A percentile compares a stretch with the other conserved stretches of the same genome.
These are phyloP conservation scores for Fonsecaea monophora DNA, from an alignment of 2,329 filamentous ascomycete genomes.

Conservation along the genomic window DNA sequence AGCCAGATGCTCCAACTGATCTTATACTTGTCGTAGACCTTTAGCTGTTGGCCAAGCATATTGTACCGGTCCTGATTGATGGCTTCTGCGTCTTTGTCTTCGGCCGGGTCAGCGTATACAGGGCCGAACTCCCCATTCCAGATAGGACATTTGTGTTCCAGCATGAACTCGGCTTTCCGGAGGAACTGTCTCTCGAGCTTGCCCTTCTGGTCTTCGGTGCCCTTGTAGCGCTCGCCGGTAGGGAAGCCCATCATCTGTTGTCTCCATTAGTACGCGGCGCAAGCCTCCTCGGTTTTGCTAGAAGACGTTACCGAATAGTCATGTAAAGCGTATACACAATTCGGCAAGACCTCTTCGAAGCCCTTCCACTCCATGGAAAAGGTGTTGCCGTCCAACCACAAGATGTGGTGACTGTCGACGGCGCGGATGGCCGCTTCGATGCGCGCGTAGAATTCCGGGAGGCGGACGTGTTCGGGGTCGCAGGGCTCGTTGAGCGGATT, in stretches of 20 bases:
- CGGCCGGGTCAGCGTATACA: conserved; percentile 45
- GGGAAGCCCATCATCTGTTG: conserved; percentile 51
- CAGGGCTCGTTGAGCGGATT: conserved; percentile 61
- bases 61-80: conserved; percentile 54
- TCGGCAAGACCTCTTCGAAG: conserved; percentile 52
- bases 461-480: conserved; percentile 54
- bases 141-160: conserved; percentile 50
- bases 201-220: conserved; percentile 51
- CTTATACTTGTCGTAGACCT: conserved; percentile 59
- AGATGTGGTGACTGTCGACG: conserved; percentile 55
- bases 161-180: conserved; percentile 57
- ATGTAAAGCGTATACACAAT: conserved; percentile 54
- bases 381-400: conserved; percentile 54
- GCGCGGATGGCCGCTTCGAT: conserved; percentile 55
- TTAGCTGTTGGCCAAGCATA: conserved; percentile 56
- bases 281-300: not conserved
- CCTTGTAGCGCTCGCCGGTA: conserved; percentile 48
- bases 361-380: conserved; percentile 54
- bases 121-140: conserved; percentile 62
- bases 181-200: conserved; percentile 52
- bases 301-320: conserved; percentile 42
- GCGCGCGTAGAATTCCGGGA: conserved; percentile 55
- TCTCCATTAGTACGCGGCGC: conserved; percentile 1
- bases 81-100: conserved; percentile 23
- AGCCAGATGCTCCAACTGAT: conserved; percentile 67